phyloP scores from a whole-genome alignment of 2,329 filamentous ascomycete species.

The Rasamsonia emersonii region DNA sequence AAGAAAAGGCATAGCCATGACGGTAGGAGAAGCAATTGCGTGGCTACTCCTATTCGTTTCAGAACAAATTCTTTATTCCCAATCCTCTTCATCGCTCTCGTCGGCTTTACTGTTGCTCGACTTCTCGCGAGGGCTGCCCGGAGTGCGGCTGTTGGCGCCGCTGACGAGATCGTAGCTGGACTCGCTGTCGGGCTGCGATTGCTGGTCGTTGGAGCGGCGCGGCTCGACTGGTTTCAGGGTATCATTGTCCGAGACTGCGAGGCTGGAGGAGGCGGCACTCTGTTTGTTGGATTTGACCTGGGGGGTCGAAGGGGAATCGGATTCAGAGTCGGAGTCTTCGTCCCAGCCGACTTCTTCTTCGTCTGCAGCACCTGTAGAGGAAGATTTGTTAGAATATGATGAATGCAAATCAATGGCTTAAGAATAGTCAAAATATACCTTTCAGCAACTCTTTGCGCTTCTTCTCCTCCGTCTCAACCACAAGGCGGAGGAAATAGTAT shows the following conservation, averaged over 20 bases:
- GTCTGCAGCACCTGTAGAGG: constrained; percentile 46
- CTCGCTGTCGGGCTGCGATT: constrained; percentile 86
- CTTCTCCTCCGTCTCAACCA: constrained; percentile 87
- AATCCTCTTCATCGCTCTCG: constrained; percentile 66
- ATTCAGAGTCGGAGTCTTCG: constrained; percentile 60
- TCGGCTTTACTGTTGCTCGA: constrained; percentile 28
- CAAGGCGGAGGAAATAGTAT: constrained; percentile 90
- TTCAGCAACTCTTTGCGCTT: constrained; percentile 82
- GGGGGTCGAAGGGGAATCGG: constrained; percentile 34
- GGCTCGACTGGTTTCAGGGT: constrained; percentile 55
- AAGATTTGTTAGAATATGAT: neutral
- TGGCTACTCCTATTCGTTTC: neutral
- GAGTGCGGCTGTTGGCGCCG: constrained; percentile 68
- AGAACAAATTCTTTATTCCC: constrained; percentile 62
- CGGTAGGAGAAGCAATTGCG: neutral
- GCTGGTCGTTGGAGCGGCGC: constrained; percentile 72
- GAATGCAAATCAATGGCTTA: constrained; percentile 6
- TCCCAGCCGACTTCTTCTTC: constrained; percentile 63
- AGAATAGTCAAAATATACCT: constrained; percentile 47
- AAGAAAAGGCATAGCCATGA: constrained; percentile 6
- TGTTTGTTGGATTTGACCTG: constrained; percentile 32
- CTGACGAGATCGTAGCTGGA: constrained; percentile 93
- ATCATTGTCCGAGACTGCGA: constrained; percentile 24
- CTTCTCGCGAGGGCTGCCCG: constrained; percentile 53
- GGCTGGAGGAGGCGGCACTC: constrained; percentile 18